Evolutionary conservation across 2,329 filamentous ascomycete genomes (phyloP), one percentile per base, ranked within the genome.

Genomic region (Emergomyces pasteurianus): DNA sequence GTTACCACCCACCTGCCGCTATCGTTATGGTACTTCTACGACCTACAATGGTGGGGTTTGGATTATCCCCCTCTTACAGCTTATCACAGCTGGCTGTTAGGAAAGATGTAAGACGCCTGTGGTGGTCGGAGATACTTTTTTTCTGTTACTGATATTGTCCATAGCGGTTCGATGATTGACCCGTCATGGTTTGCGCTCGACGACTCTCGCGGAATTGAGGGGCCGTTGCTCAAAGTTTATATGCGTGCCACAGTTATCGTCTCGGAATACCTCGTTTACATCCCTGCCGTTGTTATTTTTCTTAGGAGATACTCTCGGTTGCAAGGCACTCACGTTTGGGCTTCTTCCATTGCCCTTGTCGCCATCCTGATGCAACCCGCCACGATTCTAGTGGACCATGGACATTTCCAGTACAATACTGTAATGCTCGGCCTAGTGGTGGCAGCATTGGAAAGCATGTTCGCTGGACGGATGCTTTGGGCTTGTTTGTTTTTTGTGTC

Each of bases 21-120:
- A 43, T 94, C 90, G 12, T 88, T 94, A 73, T 99, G 95, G 94
- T 99, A 99, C 75, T 96, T 95, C 71, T 90, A 99, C 73, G 92
- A 99, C 72, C 79, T 97, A 52, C 82, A 92, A 70, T 99, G 92
- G 87, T 99, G 94, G 94, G 95, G 95, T 0, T 81, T 99, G 66
- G 94, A 99, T 76, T 99, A 99, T 73, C 94, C 94, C 61, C 94
- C 94, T 58, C 82, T 99, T 76, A 99, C 94, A 59, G 95, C 94
- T 58, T 99, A 99, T 76, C 94, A 99, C 75, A 96, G 92, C 78
- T 97, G 92, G 92, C 71, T 94, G n/a, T 78, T 95, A 63, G 94
- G 94, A 64, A 88, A 87, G 75, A 83, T 96, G 79, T 85, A 77
- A 65, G 81, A 72, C 8, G n/a, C 18, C 34, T 16, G 4, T 23